These are phyloP conservation scores for Coemansia sp. DNA, from an alignment of 192 early-diverging fungal genomes.

Conservation along the genomic window DNA sequence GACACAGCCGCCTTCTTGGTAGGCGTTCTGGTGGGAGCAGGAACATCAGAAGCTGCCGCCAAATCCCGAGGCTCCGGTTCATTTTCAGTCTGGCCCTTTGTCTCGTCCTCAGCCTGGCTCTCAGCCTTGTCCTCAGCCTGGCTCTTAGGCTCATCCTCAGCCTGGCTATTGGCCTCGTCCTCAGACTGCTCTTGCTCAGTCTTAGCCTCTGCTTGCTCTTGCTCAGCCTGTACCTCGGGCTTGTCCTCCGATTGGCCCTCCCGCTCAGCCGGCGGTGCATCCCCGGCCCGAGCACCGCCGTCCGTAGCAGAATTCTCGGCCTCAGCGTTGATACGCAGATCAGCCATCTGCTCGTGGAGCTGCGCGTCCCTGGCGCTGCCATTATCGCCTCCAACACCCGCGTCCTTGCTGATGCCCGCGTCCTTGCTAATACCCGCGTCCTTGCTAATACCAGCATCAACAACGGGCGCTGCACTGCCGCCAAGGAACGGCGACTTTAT, in stretches of 20 bases:
- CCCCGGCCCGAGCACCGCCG: background rate
- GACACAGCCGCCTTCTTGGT: background rate
- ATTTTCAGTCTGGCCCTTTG: background rate
- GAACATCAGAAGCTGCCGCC: background rate
- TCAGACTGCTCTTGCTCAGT: background rate
- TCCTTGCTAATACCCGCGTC: constrained; percentile 2
- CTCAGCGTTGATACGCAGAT: constrained; percentile 7
- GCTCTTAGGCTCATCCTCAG: background rate
- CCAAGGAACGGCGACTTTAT: constrained; percentile 49
- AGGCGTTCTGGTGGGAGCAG: constrained; percentile 5
- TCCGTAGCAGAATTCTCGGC: background rate
- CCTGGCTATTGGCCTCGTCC: background rate
- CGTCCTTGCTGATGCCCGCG: constrained; percentile 1
- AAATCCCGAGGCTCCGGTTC: background rate
- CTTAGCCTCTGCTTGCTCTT: background rate
- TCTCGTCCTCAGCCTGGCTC: background rate
- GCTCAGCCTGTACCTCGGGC: too few species aligned
- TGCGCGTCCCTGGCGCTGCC: background rate
- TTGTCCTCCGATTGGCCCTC: too few species aligned
- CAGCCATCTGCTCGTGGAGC: constrained; percentile 16
- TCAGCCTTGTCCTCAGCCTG: background rate
- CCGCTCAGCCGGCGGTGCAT: too few species aligned
- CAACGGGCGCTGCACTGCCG: background rate
- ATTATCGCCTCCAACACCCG: background rate
- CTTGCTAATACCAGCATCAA: background rate